These are phyloP conservation scores for Fraxinus paxiana DNA, from an alignment of 305 asterid genomes.

Conservation along the genomic window DNA sequence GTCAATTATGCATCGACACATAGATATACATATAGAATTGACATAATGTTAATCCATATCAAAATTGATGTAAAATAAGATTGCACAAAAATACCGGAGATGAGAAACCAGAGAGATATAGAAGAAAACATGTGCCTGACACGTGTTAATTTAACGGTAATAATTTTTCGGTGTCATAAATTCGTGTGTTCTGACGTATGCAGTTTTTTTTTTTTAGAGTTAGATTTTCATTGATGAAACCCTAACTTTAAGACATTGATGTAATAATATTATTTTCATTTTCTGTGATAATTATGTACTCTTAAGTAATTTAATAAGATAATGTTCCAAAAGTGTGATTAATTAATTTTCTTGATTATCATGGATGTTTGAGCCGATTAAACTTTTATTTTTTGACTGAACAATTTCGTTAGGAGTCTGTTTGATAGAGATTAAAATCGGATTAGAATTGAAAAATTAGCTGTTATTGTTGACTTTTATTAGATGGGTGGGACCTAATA, in stretches of 20 bases:
- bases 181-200: neutral
- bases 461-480: no score
- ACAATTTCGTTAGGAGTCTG: no score
- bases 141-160: constrained; percentile 72
- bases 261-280: neutral
- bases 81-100: neutral
- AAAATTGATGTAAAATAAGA: no score
- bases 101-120: constrained; percentile 42
- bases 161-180: constrained; percentile 26
- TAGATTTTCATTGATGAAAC: constrained; percentile 2
- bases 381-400: neutral
- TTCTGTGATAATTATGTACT: neutral
- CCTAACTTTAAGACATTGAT: neutral
- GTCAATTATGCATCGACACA: no score
- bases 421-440: no score
- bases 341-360: neutral
- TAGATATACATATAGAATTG: no score
- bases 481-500: no score
- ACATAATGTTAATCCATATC: no score
- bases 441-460: no score
- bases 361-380: neutral
- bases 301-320: neutral
- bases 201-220: neutral
- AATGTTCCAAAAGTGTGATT: neutral
- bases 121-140: constrained; percentile 52